Evolutionary conservation across 306 rosid genomes (phyloP), one percentile per base, ranked within the genome.

Genomic region (Cucumis cinereus): DNA sequence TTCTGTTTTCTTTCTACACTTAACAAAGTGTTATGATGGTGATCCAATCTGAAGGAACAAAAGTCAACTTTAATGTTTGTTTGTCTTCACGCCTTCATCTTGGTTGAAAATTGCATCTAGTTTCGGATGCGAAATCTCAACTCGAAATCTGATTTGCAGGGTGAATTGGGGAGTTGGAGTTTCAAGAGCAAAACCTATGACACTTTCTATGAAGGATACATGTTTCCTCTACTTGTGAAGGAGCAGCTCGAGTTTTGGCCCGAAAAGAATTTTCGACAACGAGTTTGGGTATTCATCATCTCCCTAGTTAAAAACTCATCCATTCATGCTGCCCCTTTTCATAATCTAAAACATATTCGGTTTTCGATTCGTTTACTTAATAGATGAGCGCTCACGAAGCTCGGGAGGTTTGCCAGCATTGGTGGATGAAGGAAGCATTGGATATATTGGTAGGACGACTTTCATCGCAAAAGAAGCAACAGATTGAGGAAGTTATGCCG

Each of bases 401-500:
- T 41, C 88, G 88, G 66, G 92, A 91, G 62, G 93, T 81, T 50
- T 93, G 98, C 79, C 89, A 86, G 76, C 97, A 91, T 85, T 80
- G 86, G 97, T 93, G 98, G 98, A 93, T 93, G 98, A 93, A 89
- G 80, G 98, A 93, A 45, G 98, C 98, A 12, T 75, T 93, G 13
- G 98, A 93, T 38, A 77, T 79, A 78, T 72, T 93, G 50, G 92
- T 88, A 28, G 83, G 57, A 60, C 93, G 92, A 19, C 86, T 91
- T 10, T 54, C 58, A 7, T 53, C 88, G 0, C 79, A 28, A 62
- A 49, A 72, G 57, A 49, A 72, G 23, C 76, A 49, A 52, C 76
- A 72, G 38, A 72, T 72, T 2, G 76, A 72, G 28, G 61, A 72
- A 52, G 76, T 72, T 3, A 72, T 72, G 30, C 60, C 76, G n/a